Evolutionary conservation across 1,284 basidiomycete species (phyloP).

Genomic region (Sporisorium sorghi): DNA sequence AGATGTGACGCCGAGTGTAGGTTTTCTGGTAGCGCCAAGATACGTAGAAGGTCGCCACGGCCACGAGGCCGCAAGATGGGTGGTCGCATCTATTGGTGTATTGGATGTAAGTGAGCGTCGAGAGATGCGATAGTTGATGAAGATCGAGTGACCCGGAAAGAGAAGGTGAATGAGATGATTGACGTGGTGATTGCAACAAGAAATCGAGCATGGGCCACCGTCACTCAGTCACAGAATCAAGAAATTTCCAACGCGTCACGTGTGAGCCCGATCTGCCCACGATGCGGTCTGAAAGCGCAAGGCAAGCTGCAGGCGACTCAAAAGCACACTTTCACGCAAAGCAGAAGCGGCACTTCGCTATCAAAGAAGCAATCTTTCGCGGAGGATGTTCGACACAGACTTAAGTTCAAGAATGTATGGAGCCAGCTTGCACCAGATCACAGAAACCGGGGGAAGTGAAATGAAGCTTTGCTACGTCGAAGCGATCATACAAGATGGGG

Average conservation of each 20-base stretch:
- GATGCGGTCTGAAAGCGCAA: background rate
- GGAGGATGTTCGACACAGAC: background rate
- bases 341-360: background rate
- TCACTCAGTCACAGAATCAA: background rate
- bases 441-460: background rate
- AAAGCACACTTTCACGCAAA: no score
- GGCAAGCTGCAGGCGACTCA: no score
- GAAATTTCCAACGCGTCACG: background rate
- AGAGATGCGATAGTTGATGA: no score
- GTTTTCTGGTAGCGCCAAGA: conserved; percentile 6
- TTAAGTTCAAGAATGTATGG: no score
- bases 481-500: background rate
- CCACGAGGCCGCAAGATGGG: conserved; percentile 26
- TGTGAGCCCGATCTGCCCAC: background rate
- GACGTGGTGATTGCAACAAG: background rate
- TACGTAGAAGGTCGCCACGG: conserved; percentile 16
- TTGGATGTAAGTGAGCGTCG: no score
- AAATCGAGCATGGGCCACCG: conserved; percentile 2
- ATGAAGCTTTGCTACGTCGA: background rate
- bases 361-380: background rate
- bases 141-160: background rate
- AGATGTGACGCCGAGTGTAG: background rate
- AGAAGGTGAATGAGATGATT: background rate
- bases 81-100: conserved; percentile 17
- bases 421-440: background rate